These are phyloP conservation scores for Boletus speciosus DNA, from an alignment of 768 basidiomycete genomes.

Conservation along the genomic window DNA sequence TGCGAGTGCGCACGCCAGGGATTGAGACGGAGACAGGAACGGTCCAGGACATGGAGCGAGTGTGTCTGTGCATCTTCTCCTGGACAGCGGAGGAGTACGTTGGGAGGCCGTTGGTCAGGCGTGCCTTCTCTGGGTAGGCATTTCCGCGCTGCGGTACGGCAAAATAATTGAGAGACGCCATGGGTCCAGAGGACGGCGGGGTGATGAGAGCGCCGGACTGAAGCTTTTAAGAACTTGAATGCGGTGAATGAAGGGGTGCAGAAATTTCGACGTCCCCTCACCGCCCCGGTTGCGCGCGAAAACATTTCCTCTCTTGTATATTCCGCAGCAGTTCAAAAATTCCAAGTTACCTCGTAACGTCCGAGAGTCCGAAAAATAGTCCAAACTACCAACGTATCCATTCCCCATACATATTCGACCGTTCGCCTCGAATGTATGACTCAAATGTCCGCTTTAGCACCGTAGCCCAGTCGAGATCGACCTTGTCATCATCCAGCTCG, in stretches of 20 bases:
- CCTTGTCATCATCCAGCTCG: conserved; percentile 47
- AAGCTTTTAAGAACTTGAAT: conserved; percentile 13
- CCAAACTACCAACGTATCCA: conserved; percentile 35
- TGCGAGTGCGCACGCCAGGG: conserved; percentile 54
- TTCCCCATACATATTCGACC: conserved; percentile 93
- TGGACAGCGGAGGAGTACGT: conserved; percentile 55
- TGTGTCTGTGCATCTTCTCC: conserved; percentile 58
- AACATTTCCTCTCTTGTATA: conserved; percentile 23
- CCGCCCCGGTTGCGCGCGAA: conserved; percentile 16
- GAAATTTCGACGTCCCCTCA: conserved; percentile 16
- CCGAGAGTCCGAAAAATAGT: not conserved
- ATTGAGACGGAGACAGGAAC: conserved; percentile 56
- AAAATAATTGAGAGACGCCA: conserved; percentile 50
- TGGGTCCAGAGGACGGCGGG: conserved; percentile 20
- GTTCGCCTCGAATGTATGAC: conserved; percentile 78
- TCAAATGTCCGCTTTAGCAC: conserved; percentile 96
- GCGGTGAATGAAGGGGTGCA: not conserved
- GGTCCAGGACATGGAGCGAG: conserved; percentile 51
- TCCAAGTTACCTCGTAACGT: not conserved
- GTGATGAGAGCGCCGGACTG: conserved; percentile 16
- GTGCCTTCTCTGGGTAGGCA: conserved; percentile 43
- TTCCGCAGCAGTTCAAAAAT: conserved; percentile 21
- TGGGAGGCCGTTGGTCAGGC: conserved; percentile 42
- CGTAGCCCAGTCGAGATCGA: conserved; percentile 81
- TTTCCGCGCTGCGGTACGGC: conserved; percentile 44